phyloP scores from a whole-genome alignment of 2,329 filamentous ascomycete species.

The Fusarium coffeatum region DNA sequence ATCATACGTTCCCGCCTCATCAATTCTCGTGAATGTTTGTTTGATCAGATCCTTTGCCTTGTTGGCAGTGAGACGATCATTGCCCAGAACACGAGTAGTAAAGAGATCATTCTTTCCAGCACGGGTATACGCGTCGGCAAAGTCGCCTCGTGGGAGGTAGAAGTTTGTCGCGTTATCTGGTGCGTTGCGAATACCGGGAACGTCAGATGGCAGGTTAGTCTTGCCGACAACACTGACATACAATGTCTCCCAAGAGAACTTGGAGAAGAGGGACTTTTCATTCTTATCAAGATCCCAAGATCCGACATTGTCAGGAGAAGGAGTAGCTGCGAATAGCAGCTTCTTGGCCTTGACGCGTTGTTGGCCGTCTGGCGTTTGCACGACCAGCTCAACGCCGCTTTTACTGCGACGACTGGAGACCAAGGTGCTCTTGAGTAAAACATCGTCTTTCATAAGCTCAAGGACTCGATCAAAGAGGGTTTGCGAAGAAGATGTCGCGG shows the following conservation, averaged over 20 bases:
- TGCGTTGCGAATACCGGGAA: conserved; percentile 23
- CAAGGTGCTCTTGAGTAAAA: conserved; percentile 26
- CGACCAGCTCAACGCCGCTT: conserved; percentile 1
- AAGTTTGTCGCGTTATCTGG: conserved; percentile 7
- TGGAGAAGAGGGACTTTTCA: conserved; percentile 44
- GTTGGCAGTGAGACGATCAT: neutral
- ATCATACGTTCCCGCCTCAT: conserved; percentile 18
- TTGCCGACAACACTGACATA: conserved; percentile 42
- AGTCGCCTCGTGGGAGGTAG: conserved; percentile 21
- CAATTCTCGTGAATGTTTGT: neutral
- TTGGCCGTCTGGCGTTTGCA: conserved; percentile 24
- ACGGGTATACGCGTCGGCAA: conserved; percentile 19
- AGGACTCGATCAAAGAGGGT: conserved; percentile 22
- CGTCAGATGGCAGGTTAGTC: conserved; percentile 14
- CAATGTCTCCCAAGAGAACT: conserved; percentile 40
- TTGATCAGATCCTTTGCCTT: conserved; percentile 11
- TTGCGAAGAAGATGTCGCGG: conserved; percentile 17
- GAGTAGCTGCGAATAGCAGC: conserved; percentile 47
- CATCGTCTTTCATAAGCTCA: conserved; percentile 13
- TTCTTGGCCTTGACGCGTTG: conserved; percentile 42
- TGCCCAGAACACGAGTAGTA: conserved; percentile 24
- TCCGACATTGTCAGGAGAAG: conserved; percentile 40
- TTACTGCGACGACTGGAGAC: conserved; percentile 5
- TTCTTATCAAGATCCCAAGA: conserved; percentile 44
- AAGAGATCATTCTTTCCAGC: neutral